These are phyloP conservation scores for Diaporthe velutina DNA, from an alignment of 2,329 filamentous ascomycete genomes.

Conservation along the genomic window DNA sequence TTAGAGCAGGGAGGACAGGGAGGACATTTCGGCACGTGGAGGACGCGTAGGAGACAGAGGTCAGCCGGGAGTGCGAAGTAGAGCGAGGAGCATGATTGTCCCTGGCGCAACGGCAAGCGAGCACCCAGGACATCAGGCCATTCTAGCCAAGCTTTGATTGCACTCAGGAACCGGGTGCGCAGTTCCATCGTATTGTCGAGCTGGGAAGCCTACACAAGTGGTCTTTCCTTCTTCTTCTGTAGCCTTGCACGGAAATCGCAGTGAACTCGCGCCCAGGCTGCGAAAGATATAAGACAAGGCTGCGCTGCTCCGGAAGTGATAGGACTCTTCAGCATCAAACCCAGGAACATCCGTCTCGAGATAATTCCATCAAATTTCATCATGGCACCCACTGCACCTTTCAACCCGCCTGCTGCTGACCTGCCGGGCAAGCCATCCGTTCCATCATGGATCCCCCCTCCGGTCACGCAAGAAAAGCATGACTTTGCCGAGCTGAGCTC, in stretches of 20 bases:
- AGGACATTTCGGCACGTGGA: slow-evolving; percentile 6
- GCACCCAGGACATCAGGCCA: slow-evolving; percentile 16
- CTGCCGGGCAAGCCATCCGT: slow-evolving; percentile 57
- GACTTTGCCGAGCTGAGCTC: slow-evolving; percentile 57
- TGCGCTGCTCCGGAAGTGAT: slow-evolving; percentile 12
- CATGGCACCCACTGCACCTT: slow-evolving; percentile 52
- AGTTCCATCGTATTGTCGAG: slow-evolving; percentile 1
- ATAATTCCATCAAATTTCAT: not conserved
- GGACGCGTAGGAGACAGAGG: not conserved
- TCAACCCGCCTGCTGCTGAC: slow-evolving; percentile 54
- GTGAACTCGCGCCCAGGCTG: not conserved
- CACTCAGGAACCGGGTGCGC: not conserved
- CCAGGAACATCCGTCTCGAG: not conserved
- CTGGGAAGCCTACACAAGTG: not conserved
- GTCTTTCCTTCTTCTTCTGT: not conserved
- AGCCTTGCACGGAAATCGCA: slow-evolving; percentile 1
- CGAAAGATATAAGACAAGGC: slow-evolving; percentile 20
- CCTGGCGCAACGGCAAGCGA: not conserved
- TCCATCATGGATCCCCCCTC: slow-evolving; percentile 57
- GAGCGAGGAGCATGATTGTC: slow-evolving; percentile 1
- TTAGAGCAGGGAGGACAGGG: slow-evolving; percentile 6
- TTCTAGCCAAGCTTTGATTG: not conserved
- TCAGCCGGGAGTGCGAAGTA: not conserved
- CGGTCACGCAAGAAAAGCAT: slow-evolving; percentile 57
- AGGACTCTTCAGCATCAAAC: slow-evolving; percentile 21